These are phyloP conservation scores for Dendrobium chrysotoxum DNA, from an alignment of 106 monocot genomes.

Conservation along the genomic window DNA sequence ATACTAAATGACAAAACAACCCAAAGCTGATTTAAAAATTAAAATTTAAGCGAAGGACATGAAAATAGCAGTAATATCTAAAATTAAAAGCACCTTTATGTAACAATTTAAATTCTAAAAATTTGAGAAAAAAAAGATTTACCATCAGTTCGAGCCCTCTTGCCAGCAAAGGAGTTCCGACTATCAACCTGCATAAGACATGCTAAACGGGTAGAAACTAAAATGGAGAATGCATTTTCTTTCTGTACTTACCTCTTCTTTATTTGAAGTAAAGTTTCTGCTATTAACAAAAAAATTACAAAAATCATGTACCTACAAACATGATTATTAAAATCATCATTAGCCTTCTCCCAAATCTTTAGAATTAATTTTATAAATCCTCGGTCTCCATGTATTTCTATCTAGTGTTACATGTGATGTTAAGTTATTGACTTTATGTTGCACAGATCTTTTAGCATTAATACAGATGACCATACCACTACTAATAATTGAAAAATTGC, in stretches of 20 bases:
- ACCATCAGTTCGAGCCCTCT: conserved; percentile 5
- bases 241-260: background rate
- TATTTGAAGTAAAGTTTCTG: background rate
- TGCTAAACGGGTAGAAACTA: background rate
- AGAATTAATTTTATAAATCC: background rate
- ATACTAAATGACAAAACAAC: too few species aligned
- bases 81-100: background rate
- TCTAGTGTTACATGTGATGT: background rate
- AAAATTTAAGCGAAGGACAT: too few species aligned
- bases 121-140: background rate
- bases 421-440: too few species aligned
- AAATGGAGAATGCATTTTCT: background rate
- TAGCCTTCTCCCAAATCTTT: background rate
- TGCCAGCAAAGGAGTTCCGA: conserved; percentile 7
- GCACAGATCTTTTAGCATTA: background rate
- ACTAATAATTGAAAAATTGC: background rate
- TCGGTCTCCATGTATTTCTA: background rate
- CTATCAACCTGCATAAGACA: background rate
- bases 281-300: background rate
- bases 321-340: background rate
- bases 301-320: background rate
- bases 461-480: background rate
- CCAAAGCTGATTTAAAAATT: too few species aligned
- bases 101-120: background rate
- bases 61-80: background rate